Base-by-base conservation (phyloP, 768 basidiomycete genomes). In the Pisolithus tinctorius region DNA sequence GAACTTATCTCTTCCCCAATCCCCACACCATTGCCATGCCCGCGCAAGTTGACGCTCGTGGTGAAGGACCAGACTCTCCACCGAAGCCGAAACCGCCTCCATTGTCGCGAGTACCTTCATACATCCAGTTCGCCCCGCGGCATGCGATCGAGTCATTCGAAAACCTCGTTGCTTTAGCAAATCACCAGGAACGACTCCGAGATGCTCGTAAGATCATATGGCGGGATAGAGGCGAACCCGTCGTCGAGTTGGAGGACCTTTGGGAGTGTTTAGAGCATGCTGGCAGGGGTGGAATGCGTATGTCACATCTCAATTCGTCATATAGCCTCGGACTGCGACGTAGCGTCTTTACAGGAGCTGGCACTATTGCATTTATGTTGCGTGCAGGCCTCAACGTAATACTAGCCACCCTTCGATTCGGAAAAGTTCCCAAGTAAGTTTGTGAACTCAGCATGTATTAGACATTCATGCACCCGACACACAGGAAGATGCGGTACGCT, bases 361-460 rank as follows among this genome's bases (percentile, higher is more conserved):
- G 83, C 13, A 66, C 82, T 0, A 73, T 97, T 16, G 93, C 86
- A 1, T 92, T 89, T 56, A 80, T 80, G 31, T 83, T 95, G 31
- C 79, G 94, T 20, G 86, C 91, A 0, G 83, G 84, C 20, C 76
- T 98, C 26, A 96, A 93, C 62, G 63, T 94, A 13, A 80, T 93
- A 10, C 66, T 96, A 9, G 78, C 86, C 5, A 65, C 90, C n/a
- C 78, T 93, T 48, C 75, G 86, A 30, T 78, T 90, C 11, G 78
- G 86, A 23, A 77, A 69, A 43, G 73, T 83, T 1, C 78, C 84
- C 43, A 82, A 76, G 92, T 91, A 52, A 57, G 78, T 61, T 14
- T 43, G 13, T 4, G 5, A 13, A 11, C 27, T 2, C 9, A 20
- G 10, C 10, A 52, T 40, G 51, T 20, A 20, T 1, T 48, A 47